Conservation (phyloP, 1,284 basidiomycete genomes). For the Apiotrichum porosum region DNA sequence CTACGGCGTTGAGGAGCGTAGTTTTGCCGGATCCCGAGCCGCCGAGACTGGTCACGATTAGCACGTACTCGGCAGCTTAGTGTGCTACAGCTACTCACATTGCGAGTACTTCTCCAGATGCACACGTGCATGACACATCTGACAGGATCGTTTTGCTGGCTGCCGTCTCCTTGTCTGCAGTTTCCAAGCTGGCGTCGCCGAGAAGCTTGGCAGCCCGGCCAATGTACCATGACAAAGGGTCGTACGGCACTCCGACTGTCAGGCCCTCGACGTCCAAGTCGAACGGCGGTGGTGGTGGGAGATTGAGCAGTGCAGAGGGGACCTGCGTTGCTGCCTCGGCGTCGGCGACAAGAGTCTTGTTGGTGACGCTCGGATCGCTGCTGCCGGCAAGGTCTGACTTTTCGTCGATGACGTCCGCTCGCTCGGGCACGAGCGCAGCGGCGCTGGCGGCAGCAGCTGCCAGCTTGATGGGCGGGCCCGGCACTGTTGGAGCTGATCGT, state of each 20-base stretch:
- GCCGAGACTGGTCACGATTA: constrained; percentile 31
- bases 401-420: too few relatives aligned
- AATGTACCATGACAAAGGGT: background rate
- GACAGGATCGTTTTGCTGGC: constrained; percentile 42
- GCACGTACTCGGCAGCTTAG: background rate
- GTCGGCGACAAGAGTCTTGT: too few relatives aligned
- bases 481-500: too few relatives aligned
- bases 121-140: constrained; percentile 42
- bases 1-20: constrained; percentile 49
- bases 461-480: too few relatives aligned
- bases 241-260: constrained; percentile 45
- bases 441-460: too few relatives aligned
- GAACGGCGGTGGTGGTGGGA: constrained; percentile 47
- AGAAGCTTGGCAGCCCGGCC: constrained; percentile 4
- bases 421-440: too few relatives aligned
- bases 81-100: constrained; percentile 33
- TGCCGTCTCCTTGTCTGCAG: constrained; percentile 4
- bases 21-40: constrained; percentile 49
- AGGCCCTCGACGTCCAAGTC: constrained; percentile 40
- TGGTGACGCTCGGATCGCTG: too few relatives aligned
- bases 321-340: too few relatives aligned
- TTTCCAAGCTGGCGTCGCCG: constrained; percentile 8
- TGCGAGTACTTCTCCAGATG: constrained; percentile 45
- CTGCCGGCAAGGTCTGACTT: too few relatives aligned
- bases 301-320: constrained; percentile 27